These are phyloP conservation scores for Aspergillus sp. DNA, from an alignment of 2,329 filamentous ascomycete genomes.

Conservation along the genomic window DNA sequence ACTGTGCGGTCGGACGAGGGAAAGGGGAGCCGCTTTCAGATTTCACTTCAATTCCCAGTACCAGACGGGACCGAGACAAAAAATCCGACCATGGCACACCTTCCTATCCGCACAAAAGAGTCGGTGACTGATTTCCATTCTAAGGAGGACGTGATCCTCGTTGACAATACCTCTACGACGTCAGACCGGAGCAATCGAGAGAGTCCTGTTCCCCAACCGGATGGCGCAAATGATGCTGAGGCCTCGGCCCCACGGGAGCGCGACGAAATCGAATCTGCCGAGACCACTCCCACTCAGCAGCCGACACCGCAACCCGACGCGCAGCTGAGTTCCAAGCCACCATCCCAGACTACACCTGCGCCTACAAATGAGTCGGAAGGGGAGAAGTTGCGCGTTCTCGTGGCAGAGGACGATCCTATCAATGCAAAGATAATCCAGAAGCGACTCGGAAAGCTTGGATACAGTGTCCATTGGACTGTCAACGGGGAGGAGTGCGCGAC, in stretches of 20 bases:
- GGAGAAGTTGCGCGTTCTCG: slow-evolving; percentile 58
- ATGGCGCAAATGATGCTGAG: neutral
- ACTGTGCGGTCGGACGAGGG: slow-evolving; percentile 82
- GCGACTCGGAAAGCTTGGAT: slow-evolving; percentile 75
- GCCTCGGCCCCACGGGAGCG: too few relatives aligned
- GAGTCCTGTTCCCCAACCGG: slow-evolving; percentile 16
- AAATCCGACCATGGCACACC: slow-evolving; percentile 4
- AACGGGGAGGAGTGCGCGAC: slow-evolving; percentile 86
- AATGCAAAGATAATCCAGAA: slow-evolving; percentile 86
- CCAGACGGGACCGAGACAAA: slow-evolving; percentile 40
- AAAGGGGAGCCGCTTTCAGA: slow-evolving; percentile 79
- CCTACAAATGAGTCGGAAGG: neutral
- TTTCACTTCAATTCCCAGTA: slow-evolving; percentile 76
- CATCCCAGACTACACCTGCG: neutral
- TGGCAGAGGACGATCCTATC: slow-evolving; percentile 88
- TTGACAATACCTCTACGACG: slow-evolving; percentile 31
- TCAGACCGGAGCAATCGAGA: slow-evolving; percentile 14
- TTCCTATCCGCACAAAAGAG: slow-evolving; percentile 23
- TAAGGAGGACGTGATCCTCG: slow-evolving; percentile 45
- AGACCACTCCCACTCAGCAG: neutral
- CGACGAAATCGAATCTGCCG: neutral
- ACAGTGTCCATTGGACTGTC: slow-evolving; percentile 72
- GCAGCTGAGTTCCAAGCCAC: neutral
- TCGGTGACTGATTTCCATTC: slow-evolving; percentile 13
- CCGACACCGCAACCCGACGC: neutral